Conservation (phyloP, 179 eudicot genomes). For the Corrigiola litoralis region DNA sequence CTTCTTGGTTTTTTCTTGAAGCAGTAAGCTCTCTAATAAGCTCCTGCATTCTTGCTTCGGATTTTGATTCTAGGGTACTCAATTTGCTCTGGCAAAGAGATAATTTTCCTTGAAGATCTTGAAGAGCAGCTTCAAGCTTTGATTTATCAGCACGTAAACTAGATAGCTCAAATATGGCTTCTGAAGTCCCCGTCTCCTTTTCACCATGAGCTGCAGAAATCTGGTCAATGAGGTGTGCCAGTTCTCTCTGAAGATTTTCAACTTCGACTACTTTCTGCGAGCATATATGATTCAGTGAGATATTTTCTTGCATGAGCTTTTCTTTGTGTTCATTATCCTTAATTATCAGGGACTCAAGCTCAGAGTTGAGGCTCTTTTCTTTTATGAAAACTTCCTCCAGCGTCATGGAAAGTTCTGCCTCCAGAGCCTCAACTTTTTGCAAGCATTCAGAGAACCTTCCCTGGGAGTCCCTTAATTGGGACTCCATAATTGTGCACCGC, state of each 20-base stretch:
- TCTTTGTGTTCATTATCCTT: conserved; percentile 46
- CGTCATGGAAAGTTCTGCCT: conserved; percentile 45
- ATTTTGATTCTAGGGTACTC: conserved; percentile 34
- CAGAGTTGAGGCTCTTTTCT: conserved; percentile 53
- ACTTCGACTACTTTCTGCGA: conserved; percentile 55
- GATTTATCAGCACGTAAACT: conserved; percentile 50
- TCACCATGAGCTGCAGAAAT: conserved; percentile 37
- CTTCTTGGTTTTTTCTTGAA: conserved; percentile 41
- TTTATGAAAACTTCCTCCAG: conserved; percentile 52
- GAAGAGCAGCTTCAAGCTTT: conserved; percentile 48
- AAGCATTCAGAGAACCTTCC: conserved; percentile 40
- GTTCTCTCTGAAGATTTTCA: conserved; percentile 62
- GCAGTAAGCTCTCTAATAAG: conserved; percentile 44
- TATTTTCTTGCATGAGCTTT: conserved; percentile 44
- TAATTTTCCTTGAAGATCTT: conserved; percentile 37
- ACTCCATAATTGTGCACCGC: conserved; percentile 39
- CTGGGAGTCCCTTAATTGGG: conserved; percentile 44
- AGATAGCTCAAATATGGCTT: conserved; percentile 42
- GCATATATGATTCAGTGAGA: conserved; percentile 41
- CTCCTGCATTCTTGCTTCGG: conserved; percentile 45
- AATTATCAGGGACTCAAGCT: conserved; percentile 56
- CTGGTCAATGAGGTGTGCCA: conserved; percentile 53
- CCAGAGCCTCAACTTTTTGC: conserved; percentile 47
- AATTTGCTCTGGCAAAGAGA: conserved; percentile 42
- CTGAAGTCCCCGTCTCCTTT: conserved; percentile 37